These are phyloP conservation scores for Hypoxylon crocopeplum DNA, from an alignment of 495 filamentous ascomycete genomes.

Conservation along the genomic window DNA sequence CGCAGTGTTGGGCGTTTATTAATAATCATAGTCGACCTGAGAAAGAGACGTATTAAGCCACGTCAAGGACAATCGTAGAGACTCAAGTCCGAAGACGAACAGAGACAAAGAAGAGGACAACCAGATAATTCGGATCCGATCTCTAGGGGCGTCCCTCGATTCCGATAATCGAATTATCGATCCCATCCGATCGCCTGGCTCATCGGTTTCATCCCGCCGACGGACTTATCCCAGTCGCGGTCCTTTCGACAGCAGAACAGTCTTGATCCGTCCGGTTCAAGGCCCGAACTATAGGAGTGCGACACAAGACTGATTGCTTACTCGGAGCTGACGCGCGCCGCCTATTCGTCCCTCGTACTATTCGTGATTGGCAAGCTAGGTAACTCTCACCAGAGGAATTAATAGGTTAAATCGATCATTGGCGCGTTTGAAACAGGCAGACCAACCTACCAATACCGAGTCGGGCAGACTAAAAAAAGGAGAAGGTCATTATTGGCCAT, in stretches of 20 bases:
- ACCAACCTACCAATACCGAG: constrained; percentile 32
- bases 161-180: constrained; percentile 31
- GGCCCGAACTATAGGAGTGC: constrained; percentile 20
- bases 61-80: constrained; percentile 21
- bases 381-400: constrained; percentile 28
- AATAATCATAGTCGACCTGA: constrained; percentile 23
- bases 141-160: constrained; percentile 28
- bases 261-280: constrained; percentile 29
- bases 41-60: constrained; percentile 5
- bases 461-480: constrained; percentile 34
- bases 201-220: constrained; percentile 5
- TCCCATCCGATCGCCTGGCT: constrained; percentile 23
- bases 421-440: constrained; percentile 27
- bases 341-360: constrained; percentile 24
- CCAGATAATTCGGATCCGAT: constrained; percentile 28
- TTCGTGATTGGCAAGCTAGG: constrained; percentile 37
- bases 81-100: constrained; percentile 11
- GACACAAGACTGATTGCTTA: constrained; percentile 26
- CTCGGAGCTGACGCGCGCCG: constrained; percentile 32
- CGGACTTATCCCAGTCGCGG: constrained; percentile 15
- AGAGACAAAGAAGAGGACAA: constrained; percentile 24
- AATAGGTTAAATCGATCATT: constrained; percentile 40
- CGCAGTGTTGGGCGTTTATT: constrained; percentile 18
- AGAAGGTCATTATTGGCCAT: constrained; percentile 33
- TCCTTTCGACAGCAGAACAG: constrained; percentile 18